These are phyloP conservation scores for Amoeboaphelidium occidentale DNA, from an alignment of 371 early-diverging fungal genomes.

Conservation along the genomic window DNA sequence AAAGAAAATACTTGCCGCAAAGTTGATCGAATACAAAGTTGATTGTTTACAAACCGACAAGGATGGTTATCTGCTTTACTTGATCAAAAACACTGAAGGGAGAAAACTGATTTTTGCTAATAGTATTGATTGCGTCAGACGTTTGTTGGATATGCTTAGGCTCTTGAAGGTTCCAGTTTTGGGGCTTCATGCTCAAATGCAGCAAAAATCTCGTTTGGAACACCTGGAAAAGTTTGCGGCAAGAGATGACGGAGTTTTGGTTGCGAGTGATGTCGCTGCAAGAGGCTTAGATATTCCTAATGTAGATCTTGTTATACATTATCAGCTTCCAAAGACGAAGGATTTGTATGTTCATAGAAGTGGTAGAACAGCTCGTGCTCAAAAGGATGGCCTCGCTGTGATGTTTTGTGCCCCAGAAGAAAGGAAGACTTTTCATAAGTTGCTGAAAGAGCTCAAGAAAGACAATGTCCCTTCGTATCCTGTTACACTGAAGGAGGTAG, in stretches of 20 bases:
- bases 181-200: conserved; percentile 69
- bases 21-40: too few relatives aligned
- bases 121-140: conserved; percentile 67
- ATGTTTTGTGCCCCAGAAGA: conserved; percentile 64
- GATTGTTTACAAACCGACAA: too few relatives aligned
- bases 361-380: conserved; percentile 56
- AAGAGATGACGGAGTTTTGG: conserved; percentile 35
- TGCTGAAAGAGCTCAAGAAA: conserved; percentile 46
- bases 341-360: conserved; percentile 68
- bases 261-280: conserved; percentile 75
- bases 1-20: too few relatives aligned
- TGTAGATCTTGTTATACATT: conserved; percentile 66
- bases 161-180: conserved; percentile 22
- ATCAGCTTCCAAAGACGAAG: conserved; percentile 49
- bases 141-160: conserved; percentile 53
- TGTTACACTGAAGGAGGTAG: conserved; percentile 14
- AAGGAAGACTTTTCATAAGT: conserved; percentile 34
- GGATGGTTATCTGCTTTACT: too few relatives aligned
- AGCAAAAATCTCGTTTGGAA: conserved; percentile 76
- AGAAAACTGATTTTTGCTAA: conserved; percentile 83
- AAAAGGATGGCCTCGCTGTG: conserved; percentile 52
- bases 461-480: conserved; percentile 6
- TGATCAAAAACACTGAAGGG: conserved; percentile 11
- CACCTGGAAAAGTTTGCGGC: conserved; percentile 52
- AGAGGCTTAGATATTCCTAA: conserved; percentile 68